These are phyloP conservation scores for Myochromella boudieri DNA, from an alignment of 768 basidiomycete genomes.

Conservation along the genomic window DNA sequence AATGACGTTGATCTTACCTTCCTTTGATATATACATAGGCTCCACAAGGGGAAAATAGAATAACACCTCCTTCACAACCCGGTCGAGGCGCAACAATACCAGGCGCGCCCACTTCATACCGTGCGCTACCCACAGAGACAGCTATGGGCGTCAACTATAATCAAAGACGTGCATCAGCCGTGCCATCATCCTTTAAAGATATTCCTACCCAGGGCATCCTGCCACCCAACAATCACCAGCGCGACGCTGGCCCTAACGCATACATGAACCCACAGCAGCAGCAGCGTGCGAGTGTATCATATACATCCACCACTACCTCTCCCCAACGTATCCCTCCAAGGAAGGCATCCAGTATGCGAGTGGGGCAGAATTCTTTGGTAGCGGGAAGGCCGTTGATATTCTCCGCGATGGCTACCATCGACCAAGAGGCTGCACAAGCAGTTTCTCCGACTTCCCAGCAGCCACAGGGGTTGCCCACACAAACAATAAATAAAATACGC, in stretches of 20 bases:
- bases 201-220: slow-evolving; percentile 2
- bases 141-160: no score
- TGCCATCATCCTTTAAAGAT: not conserved
- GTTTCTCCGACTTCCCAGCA: no score
- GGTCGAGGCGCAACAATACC: slow-evolving; percentile 1
- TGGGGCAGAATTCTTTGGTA: slow-evolving; percentile 14
- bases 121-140: no score
- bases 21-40: slow-evolving; percentile 2
- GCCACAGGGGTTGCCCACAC: no score
- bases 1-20: slow-evolving; percentile 9
- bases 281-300: slow-evolving; percentile 2
- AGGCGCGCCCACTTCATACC: no score
- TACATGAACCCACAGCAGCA: slow-evolving; percentile 5
- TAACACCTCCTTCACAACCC: not conserved
- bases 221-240: not conserved
- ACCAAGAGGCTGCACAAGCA: slow-evolving; percentile 17
- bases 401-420: slow-evolving; percentile 46
- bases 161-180: no score
- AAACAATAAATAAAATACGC: not conserved
- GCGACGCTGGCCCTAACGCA: not conserved
- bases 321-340: no score
- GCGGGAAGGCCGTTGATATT: slow-evolving; percentile 65
- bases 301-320: slow-evolving; percentile 13
- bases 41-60: not conserved
- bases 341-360: slow-evolving; percentile 23